Evolutionary conservation across 768 basidiomycete species (phyloP).

Genomic region (Leccinum incarnatum): DNA sequence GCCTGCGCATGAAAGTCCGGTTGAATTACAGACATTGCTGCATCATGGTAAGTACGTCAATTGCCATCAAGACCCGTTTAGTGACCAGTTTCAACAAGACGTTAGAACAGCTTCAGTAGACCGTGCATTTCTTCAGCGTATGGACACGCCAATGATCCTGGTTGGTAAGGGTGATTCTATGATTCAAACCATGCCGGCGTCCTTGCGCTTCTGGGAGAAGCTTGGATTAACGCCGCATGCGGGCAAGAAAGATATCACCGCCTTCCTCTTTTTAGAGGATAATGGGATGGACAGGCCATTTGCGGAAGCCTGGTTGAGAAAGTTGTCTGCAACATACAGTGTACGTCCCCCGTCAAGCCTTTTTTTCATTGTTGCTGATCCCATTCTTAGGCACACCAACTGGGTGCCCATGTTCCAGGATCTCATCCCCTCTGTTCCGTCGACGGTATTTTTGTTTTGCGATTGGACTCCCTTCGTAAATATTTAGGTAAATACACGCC

Average conservation of each 20-base stretch:
- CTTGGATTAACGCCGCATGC: slow-evolving; percentile 67
- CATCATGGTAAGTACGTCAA: slow-evolving; percentile 30
- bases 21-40: slow-evolving; percentile 47
- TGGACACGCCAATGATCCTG: slow-evolving; percentile 58
- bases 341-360: slow-evolving; percentile 39
- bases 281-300: slow-evolving; percentile 44
- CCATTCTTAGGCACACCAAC: slow-evolving; percentile 50
- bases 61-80: not conserved
- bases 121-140: slow-evolving; percentile 22
- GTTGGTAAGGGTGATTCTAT: slow-evolving; percentile 67
- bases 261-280: slow-evolving; percentile 69
- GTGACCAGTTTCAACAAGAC: slow-evolving; percentile 3
- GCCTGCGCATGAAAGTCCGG: slow-evolving; percentile 36
- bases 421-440: slow-evolving; percentile 42
- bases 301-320: slow-evolving; percentile 60
- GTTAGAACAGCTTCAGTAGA: slow-evolving; percentile 3
- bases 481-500: slow-evolving; percentile 44
- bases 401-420: slow-evolving; percentile 58
- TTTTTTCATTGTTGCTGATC: slow-evolving; percentile 11
- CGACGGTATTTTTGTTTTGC: slow-evolving; percentile 60
- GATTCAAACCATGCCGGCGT: slow-evolving; percentile 66
- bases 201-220: slow-evolving; percentile 84
- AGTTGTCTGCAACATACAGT: slow-evolving; percentile 51
- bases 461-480: slow-evolving; percentile 72
- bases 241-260: slow-evolving; percentile 68